These are phyloP conservation scores for Sclerotinia spermophila DNA, from an alignment of 2,329 filamentous ascomycete species.

Conservation along the genomic window DNA sequence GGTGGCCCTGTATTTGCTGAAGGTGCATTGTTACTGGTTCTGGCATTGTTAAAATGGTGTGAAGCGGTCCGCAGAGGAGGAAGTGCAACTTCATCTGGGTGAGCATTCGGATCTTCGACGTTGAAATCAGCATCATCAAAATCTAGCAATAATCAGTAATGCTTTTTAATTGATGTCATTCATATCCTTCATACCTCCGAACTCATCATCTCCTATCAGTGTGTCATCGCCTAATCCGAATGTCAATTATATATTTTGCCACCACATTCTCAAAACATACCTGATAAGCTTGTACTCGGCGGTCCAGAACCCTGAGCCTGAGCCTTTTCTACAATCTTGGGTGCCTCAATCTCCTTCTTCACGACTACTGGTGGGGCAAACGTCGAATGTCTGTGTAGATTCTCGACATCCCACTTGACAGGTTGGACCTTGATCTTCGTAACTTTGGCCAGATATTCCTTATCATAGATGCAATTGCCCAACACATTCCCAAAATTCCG, in stretches of 20 bases:
- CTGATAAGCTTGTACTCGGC: neutral
- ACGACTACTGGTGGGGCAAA: slow-evolving; percentile 39
- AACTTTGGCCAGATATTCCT: slow-evolving; percentile 87
- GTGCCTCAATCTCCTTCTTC: slow-evolving; percentile 35
- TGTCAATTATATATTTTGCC: slow-evolving; percentile 24
- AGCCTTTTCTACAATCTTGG: slow-evolving; percentile 30
- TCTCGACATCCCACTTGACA: slow-evolving; percentile 72
- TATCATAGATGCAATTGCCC: slow-evolving; percentile 98
- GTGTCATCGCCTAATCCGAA: slow-evolving; percentile 39
- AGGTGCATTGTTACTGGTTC: slow-evolving; percentile 21
- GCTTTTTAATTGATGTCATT: slow-evolving; percentile 34
- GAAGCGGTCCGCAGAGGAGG: slow-evolving; percentile 36
- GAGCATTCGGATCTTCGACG: slow-evolving; percentile 58
- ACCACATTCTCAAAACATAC: neutral
- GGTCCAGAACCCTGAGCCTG: slow-evolving; percentile 16
- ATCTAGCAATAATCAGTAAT: slow-evolving; percentile 47
- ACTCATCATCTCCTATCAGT: slow-evolving; percentile 48
- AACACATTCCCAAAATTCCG: slow-evolving; percentile 93
- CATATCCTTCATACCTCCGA: slow-evolving; percentile 47
- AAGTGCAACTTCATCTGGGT: slow-evolving; percentile 73
- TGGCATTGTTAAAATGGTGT: slow-evolving; percentile 25
- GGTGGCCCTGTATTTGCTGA: slow-evolving; percentile 17
- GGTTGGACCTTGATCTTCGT: slow-evolving; percentile 80
- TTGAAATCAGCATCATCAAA: slow-evolving; percentile 77
- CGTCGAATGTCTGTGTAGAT: slow-evolving; percentile 76